Percentiles rank a stretch among this genome's conserved stretches.
phyloP scores from a whole-genome alignment of 805 yeast genomes.

The Hanseniaspora pseudoguilliermondii region DNA sequence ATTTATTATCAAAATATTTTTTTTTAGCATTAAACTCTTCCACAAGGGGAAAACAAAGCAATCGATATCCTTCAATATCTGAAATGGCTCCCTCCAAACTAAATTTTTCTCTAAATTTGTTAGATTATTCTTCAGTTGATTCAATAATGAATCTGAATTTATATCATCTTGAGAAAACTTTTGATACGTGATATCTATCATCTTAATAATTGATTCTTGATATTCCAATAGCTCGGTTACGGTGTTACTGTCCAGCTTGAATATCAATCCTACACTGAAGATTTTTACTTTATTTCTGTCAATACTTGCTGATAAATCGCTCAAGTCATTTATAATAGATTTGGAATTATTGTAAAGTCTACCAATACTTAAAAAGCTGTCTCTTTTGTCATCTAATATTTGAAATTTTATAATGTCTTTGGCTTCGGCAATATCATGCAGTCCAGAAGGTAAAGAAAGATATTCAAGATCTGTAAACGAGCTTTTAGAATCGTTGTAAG shows the following conservation, averaged over 20 bases:
- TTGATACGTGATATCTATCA: constrained; percentile 6
- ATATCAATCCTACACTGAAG: constrained; percentile 51
- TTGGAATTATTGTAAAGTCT: constrained; percentile 37
- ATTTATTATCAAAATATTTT: constrained; percentile 22
- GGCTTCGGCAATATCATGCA: constrained; percentile 34
- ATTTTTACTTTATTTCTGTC: constrained; percentile 40
- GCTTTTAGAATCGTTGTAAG: constrained; percentile 6
- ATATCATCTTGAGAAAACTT: constrained; percentile 9
- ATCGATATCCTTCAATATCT: constrained; percentile 19
- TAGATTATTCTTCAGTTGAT: background rate
- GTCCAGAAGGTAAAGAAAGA: constrained; percentile 57
- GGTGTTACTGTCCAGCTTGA: constrained; percentile 6
- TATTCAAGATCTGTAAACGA: constrained; percentile 40
- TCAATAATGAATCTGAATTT: background rate
- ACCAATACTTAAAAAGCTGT: constrained; percentile 35
- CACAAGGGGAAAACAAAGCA: constrained; percentile 26
- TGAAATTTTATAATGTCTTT: constrained; percentile 45
- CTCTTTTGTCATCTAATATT: constrained; percentile 22
- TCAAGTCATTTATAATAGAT: constrained; percentile 18
- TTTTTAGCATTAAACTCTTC: constrained; percentile 23
- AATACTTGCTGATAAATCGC: constrained; percentile 1
- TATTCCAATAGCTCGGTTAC: constrained; percentile 17
- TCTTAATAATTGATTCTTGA: constrained; percentile 16
- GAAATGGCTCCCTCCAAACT: constrained; percentile 1
- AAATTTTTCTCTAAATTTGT: background rate